These are phyloP conservation scores for Colletotrichum sojae DNA, from an alignment of 2,329 filamentous ascomycete species.

Conservation along the genomic window DNA sequence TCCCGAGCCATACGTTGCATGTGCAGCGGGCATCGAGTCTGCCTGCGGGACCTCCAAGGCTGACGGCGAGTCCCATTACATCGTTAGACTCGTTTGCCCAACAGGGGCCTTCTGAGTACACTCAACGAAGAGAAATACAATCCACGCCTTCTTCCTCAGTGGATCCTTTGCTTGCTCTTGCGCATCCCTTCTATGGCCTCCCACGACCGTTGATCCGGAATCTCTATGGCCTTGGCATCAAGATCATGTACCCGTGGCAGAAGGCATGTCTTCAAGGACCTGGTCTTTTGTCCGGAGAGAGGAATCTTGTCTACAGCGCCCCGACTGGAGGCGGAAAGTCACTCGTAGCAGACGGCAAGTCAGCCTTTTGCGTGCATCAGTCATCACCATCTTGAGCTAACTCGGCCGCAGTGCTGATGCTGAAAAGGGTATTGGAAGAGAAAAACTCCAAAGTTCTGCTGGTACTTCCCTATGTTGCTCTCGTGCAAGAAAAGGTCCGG, in stretches of 20 bases:
- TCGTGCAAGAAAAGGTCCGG: slow-evolving; percentile 84
- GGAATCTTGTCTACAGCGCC: slow-evolving; percentile 84
- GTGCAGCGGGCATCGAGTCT: slow-evolving; percentile 53
- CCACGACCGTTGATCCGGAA: slow-evolving; percentile 74
- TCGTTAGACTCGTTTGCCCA: slow-evolving; percentile 45
- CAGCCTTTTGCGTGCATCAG: not conserved
- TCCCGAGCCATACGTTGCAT: slow-evolving; percentile 39
- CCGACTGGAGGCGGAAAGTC: slow-evolving; percentile 86
- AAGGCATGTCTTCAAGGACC: slow-evolving; percentile 79
- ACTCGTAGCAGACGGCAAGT: slow-evolving; percentile 73
- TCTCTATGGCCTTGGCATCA: slow-evolving; percentile 76
- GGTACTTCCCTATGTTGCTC: slow-evolving; percentile 82
- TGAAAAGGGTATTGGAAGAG: slow-evolving; percentile 77
- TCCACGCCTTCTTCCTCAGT: slow-evolving; percentile 67
- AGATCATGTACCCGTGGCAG: slow-evolving; percentile 84
- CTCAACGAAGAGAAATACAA: slow-evolving; percentile 66
- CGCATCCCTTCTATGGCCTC: slow-evolving; percentile 74
- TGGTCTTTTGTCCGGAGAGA: slow-evolving; percentile 74
- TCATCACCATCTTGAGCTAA: slow-evolving; percentile 24
- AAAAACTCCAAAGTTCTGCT: slow-evolving; percentile 77
- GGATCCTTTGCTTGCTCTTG: slow-evolving; percentile 72
- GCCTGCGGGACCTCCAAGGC: slow-evolving; percentile 47
- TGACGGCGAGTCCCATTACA: slow-evolving; percentile 64
- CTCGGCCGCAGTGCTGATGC: slow-evolving; percentile 71
- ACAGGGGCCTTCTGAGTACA: slow-evolving; percentile 64